Evolutionary conservation across 257 asterid genomes (phyloP), one percentile per base, ranked within the genome.

Genomic region (Salvia hispanica): DNA sequence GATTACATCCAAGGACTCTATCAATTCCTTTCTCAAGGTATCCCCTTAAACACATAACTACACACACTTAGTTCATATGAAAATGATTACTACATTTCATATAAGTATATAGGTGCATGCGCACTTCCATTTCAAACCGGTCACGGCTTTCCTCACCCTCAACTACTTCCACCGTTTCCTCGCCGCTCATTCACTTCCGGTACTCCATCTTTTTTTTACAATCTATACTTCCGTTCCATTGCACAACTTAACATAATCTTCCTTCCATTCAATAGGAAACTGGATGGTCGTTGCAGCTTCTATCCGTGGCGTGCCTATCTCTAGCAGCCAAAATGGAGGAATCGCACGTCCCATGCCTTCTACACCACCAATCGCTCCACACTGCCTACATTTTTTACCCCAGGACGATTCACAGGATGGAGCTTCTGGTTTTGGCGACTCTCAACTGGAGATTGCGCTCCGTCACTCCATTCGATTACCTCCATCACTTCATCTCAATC

Each of bases 321-420:
- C 66, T 84, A 31, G 90, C 93, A 34, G 80, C 93, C 59, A 86
- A 81, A 63, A 76, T 86, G 86, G 88, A 84, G 74, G 93, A 84
- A 62, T 14, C 44, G 16, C 2, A 60, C 57, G 80, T 67, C 16
- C 92, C 92, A 0, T 57, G 47, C 63, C 80, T 83, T 18, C 8
- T 81, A 57, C 84, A 81, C 58, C 62, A 83, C 51, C 92, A 86
- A 66, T 46, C 47, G 60, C 66, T 67, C 13, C 76, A 76, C 12
- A 58, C 77, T 31, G 13, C 60, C 7, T 37, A 31, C 74, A 40
- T 81, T 6, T 83, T 86, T 39, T 80, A 78, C 33, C 76, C 87
- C 1, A 65, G 48, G 53, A 66, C 82, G 12, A 54, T 86, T 16
- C 84, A 72, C 80, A 80, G 79, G 31, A 86, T 86, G 92, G 92